A percentile compares a stretch with the other conserved stretches of the same genome.
phyloP scores from a whole-genome alignment of 2,329 filamentous ascomycete genomes.

The Apiospora phragmitis region DNA sequence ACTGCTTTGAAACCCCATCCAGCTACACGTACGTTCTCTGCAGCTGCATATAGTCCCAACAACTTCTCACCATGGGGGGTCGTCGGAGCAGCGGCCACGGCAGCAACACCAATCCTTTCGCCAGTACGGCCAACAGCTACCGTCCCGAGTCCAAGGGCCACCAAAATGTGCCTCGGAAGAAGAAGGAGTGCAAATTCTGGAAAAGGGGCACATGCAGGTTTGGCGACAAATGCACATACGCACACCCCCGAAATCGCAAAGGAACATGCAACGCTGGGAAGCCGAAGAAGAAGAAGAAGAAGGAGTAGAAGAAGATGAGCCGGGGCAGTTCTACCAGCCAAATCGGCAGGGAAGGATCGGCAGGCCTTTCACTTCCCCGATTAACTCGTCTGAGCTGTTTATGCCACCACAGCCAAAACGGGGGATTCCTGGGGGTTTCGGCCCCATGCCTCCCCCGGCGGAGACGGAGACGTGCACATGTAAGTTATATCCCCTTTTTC shows the following conservation, averaged over 20 bases:
- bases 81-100: neutral
- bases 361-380: too few relatives aligned
- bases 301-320: too few relatives aligned
- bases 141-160: neutral
- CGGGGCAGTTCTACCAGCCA: neutral
- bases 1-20: neutral
- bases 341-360: neutral
- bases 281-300: neutral
- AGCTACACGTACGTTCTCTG: too few relatives aligned
- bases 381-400: neutral
- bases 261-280: neutral
- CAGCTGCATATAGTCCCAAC: neutral
- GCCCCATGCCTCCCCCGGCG: neutral
- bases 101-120: neutral
- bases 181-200: neutral
- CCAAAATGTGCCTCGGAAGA: neutral
- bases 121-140: neutral
- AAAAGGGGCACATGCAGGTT: neutral
- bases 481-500: neutral
- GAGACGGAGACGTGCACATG: neutral
- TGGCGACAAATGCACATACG: neutral
- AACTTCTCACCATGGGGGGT: neutral
- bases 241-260: neutral
- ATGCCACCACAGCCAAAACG: neutral
- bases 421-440: neutral